These are phyloP conservation scores for Colletotrichum sp. DNA, from an alignment of 2,329 filamentous ascomycete species.

Conservation along the genomic window DNA sequence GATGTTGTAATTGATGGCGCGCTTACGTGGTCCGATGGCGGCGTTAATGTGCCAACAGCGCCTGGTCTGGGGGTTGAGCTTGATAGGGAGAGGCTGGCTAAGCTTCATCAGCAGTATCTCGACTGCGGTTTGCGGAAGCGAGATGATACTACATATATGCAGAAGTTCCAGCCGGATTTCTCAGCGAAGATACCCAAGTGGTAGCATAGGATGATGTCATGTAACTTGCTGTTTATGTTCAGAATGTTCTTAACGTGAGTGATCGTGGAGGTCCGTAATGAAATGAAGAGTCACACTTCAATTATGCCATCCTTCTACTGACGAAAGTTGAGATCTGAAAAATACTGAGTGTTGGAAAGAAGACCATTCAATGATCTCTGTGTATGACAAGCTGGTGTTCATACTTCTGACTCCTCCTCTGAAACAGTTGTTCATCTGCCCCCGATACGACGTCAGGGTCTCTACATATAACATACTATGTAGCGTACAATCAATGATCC, in stretches of 20 bases:
- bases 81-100: conserved; percentile 37
- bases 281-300: too few species aligned
- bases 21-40: conserved; percentile 40
- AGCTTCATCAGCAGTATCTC: conserved; percentile 41
- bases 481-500: too few species aligned
- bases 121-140: conserved; percentile 39
- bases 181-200: conserved; percentile 37
- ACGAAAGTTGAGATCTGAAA: too few species aligned
- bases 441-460: not conserved
- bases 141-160: conserved; percentile 43
- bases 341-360: too few species aligned
- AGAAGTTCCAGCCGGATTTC: conserved; percentile 37
- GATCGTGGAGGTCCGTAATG: too few species aligned
- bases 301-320: too few species aligned
- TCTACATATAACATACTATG: too few species aligned
- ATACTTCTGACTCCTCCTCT: too few species aligned
- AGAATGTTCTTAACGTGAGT: too few species aligned
- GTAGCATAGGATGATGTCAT: conserved; percentile 13
- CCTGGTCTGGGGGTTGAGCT: conserved; percentile 43
- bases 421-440: too few species aligned
- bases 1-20: conserved; percentile 43
- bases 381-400: too few species aligned
- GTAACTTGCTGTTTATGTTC: not conserved
- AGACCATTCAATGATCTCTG: too few species aligned
- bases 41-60: conserved; percentile 35